Evolutionary conservation across 257 asterid species (phyloP).

Genomic region (Solanum acaule): DNA sequence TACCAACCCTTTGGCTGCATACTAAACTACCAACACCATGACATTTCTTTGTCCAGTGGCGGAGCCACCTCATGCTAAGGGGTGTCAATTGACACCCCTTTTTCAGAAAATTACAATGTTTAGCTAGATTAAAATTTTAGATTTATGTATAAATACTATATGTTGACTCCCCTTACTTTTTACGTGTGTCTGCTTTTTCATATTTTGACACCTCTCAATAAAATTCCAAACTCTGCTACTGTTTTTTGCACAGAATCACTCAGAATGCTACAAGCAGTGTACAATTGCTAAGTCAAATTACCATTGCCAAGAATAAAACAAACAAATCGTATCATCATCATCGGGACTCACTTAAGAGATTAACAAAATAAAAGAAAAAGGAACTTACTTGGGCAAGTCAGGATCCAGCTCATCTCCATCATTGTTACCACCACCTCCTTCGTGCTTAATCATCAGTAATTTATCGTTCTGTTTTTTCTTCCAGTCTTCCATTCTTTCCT

Average conservation of each 20-base stretch:
- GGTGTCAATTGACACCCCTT: not conserved
- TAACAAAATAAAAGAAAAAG: slow-evolving; percentile 9
- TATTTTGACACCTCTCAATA: not conserved
- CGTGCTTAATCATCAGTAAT: slow-evolving; percentile 90
- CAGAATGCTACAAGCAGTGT: not conserved
- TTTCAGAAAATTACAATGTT: not conserved
- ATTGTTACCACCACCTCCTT: slow-evolving; percentile 44
- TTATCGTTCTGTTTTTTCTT: slow-evolving; percentile 85
- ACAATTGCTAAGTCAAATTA: slow-evolving; percentile 1
- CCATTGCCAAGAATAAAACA: not conserved
- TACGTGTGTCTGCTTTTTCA: not conserved
- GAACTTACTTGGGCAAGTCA: slow-evolving; percentile 86
- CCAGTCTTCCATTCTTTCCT: slow-evolving; percentile 99
- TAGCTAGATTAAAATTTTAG: not conserved
- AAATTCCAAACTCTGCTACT: not conserved
- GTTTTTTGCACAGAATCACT: not conserved
- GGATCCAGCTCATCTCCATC: slow-evolving; percentile 79
- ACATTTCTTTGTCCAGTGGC: not conserved
- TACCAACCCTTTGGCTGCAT: not conserved
- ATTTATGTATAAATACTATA: not conserved
- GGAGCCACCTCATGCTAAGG: not conserved
- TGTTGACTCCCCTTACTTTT: not conserved
- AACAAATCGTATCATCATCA: slow-evolving; percentile 15
- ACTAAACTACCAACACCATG: not conserved
- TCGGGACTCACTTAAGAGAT: not conserved